These are phyloP conservation scores for Tulasnella sp. DNA, from an alignment of 768 basidiomycete genomes.

Conservation along the genomic window DNA sequence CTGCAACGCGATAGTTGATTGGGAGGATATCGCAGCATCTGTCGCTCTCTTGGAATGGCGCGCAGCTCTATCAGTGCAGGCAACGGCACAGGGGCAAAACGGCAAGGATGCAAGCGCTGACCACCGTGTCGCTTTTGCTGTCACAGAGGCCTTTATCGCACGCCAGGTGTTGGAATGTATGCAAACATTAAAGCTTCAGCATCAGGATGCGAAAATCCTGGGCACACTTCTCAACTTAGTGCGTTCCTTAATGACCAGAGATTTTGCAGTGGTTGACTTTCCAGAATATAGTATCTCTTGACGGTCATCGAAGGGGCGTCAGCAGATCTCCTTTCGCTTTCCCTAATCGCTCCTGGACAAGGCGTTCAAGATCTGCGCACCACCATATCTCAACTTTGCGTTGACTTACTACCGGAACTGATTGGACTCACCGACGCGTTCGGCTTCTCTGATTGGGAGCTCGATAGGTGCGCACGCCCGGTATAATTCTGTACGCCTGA, in stretches of 20 bases:
- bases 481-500: too few species aligned
- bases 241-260: too few species aligned
- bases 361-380: conserved; percentile 39
- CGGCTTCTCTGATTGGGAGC: conserved; percentile 62
- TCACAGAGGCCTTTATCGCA: conserved; percentile 60
- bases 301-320: conserved; percentile 44
- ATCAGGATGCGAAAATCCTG: conserved; percentile 4
- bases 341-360: conserved; percentile 32
- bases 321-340: conserved; percentile 48
- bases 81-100: conserved; percentile 26
- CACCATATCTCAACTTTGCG: conserved; percentile 39
- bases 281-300: conserved; percentile 29
- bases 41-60: conserved; percentile 51
- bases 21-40: conserved; percentile 32
- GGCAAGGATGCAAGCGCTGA: conserved; percentile 38
- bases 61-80: conserved; percentile 47
- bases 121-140: conserved; percentile 48
- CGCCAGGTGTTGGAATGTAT: conserved; percentile 42
- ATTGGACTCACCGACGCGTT: conserved; percentile 64
- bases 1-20: conserved; percentile 20
- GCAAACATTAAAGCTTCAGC: conserved; percentile 30
- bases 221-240: too few species aligned
- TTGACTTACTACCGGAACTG: conserved; percentile 46
- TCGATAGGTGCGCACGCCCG: conserved; percentile 52
- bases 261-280: too few species aligned